Evolutionary conservation across 2,329 filamentous ascomycete genomes (phyloP), one percentile per base, ranked within the genome.

Genomic region (Xenoacremonium recifei): DNA sequence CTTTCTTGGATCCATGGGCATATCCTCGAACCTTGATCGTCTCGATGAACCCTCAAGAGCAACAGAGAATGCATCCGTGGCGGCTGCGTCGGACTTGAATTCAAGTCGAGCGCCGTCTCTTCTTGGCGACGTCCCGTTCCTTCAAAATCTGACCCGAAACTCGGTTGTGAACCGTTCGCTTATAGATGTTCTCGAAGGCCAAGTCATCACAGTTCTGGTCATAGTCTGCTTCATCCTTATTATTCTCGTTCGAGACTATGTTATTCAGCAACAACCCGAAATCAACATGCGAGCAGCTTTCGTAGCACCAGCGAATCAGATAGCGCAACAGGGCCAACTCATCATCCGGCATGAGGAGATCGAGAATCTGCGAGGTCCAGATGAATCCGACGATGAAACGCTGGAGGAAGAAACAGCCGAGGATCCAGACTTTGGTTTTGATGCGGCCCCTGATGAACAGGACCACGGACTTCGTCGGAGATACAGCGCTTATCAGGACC

Each of bases 191-290:
- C 71, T 96, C 4, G 93, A 99, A 68, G 93, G 93, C 4, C 91
- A 96, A 60, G 80, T 97, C 35, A 96, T 99, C 53, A 99, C 92
- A 1, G 71, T 96, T 5, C 70, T 95, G 10, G 89, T 97, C 37
- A 92, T 99, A 6, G 78, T 96, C 33, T 90, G 86, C 44, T 99
- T 97, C 65, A 96, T 99, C 45, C 71, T 99, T n/a, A 84, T 99
- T 31, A 99, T 99, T 54, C 70, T 99, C 4, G 96, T 99, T 35
- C 76, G 95, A 35, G 93, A 99, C 68, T 99, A 96, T 78, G 93
- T 99, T 37, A 90, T 99, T 9, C 93, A 99, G 63, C 93, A 99
- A 63, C 93, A 99, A 61, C 93, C 92, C 5, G 85, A 91, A 50
- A 85, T 93, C 53, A 95, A 95, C 57, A 84, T 93, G 72, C 85